These are phyloP conservation scores for Taiozyma sp. DNA, from an alignment of 1,139 yeast species.

Conservation along the genomic window DNA sequence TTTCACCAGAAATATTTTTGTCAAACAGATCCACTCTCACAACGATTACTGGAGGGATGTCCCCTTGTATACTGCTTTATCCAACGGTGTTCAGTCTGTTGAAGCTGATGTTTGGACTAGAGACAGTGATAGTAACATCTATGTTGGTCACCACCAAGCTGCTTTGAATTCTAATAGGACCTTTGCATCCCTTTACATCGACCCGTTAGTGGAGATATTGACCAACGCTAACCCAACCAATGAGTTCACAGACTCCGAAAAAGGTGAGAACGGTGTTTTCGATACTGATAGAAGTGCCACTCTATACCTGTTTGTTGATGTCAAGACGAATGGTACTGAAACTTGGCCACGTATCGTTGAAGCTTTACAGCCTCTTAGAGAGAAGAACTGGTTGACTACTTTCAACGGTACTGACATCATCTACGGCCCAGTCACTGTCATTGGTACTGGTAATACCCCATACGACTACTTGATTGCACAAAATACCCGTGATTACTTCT, in stretches of 20 bases:
- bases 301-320: slow-evolving; percentile 43
- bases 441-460: slow-evolving; percentile 45
- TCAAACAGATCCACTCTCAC: slow-evolving; percentile 53
- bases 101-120: slow-evolving; percentile 69
- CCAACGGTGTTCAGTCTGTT: slow-evolving; percentile 56
- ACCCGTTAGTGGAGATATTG: slow-evolving; percentile 47
- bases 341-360: slow-evolving; percentile 34
- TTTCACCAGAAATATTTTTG: slow-evolving; percentile 21
- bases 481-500: slow-evolving; percentile 18
- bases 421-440: slow-evolving; percentile 41
- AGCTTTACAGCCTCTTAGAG: slow-evolving; percentile 35
- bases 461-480: slow-evolving; percentile 21
- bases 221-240: slow-evolving; percentile 32
- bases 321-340: slow-evolving; percentile 38
- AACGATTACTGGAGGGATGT: slow-evolving; percentile 71
- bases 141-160: slow-evolving; percentile 63
- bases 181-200: slow-evolving; percentile 47
- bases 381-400: slow-evolving; percentile 34
- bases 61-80: slow-evolving; percentile 61
- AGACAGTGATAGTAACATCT: slow-evolving; percentile 37
- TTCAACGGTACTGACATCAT: slow-evolving; percentile 26
- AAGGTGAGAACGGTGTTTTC: slow-evolving; percentile 37
- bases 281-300: slow-evolving; percentile 39
- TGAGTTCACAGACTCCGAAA: slow-evolving; percentile 26
- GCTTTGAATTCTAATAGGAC: slow-evolving; percentile 45